Percentiles rank a stretch among this genome's conserved stretches.
Conservation (phyloP, 768 basidiomycete species). For the Coprinopsis cinerea region DNA sequence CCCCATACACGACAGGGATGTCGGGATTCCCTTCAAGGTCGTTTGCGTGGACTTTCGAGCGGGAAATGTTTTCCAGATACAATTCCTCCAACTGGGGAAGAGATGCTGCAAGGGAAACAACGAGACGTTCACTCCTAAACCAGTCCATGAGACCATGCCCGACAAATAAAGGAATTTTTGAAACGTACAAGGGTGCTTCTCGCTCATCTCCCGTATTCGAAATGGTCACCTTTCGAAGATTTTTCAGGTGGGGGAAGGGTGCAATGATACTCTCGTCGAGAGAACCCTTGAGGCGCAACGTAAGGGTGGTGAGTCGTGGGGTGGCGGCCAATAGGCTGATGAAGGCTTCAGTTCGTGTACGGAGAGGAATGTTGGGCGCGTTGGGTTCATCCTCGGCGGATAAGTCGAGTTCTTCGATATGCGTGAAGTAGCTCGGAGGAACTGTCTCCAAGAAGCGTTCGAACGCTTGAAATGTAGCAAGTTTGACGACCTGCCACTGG, state of each 20-base stretch:
- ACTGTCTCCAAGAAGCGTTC: constrained; percentile 49
- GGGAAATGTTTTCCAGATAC: constrained; percentile 56
- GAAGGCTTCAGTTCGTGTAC: constrained; percentile 40
- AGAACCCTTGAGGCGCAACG: constrained; percentile 43
- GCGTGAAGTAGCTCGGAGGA: constrained; percentile 44
- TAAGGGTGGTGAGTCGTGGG: constrained; percentile 41
- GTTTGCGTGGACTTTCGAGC: constrained; percentile 60
- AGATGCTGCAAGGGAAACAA: constrained; percentile 61
- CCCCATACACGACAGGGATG: constrained; percentile 57
- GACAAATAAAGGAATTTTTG: neutral
- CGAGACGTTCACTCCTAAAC: constrained; percentile 69
- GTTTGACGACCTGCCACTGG: constrained; percentile 38
- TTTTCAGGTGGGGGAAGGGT: constrained; percentile 37
- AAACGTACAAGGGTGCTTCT: constrained; percentile 37
- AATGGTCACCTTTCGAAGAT: constrained; percentile 42
- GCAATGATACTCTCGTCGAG: constrained; percentile 44
- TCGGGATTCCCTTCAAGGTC: constrained; percentile 49
- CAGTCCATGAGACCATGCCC: no score
- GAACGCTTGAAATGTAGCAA: constrained; percentile 42
- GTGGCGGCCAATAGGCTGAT: constrained; percentile 44
- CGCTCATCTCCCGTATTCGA: constrained; percentile 39
- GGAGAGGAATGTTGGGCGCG: constrained; percentile 16
- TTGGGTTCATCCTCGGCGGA: constrained; percentile 24
- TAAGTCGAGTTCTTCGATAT: constrained; percentile 50
- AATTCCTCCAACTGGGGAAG: constrained; percentile 50